A percentile compares a stretch with the other conserved stretches of the same genome.
These are phyloP conservation scores for Diaporthe longicolla DNA, from an alignment of 2,329 filamentous ascomycete genomes.

Conservation along the genomic window DNA sequence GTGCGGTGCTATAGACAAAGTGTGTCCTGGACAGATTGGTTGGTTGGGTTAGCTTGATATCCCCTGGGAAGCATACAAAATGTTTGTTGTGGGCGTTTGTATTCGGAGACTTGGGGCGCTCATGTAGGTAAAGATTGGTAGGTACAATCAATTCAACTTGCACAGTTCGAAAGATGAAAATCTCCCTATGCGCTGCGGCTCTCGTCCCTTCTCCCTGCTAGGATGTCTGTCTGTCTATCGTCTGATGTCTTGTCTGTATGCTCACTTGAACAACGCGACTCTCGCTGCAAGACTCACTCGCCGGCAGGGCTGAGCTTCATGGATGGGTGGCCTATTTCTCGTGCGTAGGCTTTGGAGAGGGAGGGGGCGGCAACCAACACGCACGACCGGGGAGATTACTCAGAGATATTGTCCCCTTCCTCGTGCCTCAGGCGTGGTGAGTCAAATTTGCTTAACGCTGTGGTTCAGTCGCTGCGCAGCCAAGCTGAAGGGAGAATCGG, in stretches of 20 bases:
- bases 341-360: neutral
- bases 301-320: neutral
- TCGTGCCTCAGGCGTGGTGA: neutral
- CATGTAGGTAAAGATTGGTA: neutral
- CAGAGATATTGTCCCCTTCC: neutral
- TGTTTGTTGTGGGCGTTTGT: slow-evolving; percentile 6
- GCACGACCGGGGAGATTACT: neutral
- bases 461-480: slow-evolving; percentile 8
- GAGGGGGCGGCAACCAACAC: neutral
- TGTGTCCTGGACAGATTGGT: slow-evolving; percentile 4
- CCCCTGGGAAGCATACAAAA: slow-evolving; percentile 6
- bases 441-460: slow-evolving; percentile 1
- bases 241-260: neutral
- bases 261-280: too few relatives aligned
- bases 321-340: neutral
- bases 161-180: neutral
- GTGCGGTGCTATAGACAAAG: neutral
- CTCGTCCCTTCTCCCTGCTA: neutral
- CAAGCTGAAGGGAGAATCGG: too few relatives aligned
- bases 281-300: neutral
- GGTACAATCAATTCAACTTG: neutral
- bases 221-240: neutral
- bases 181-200: neutral
- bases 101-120: neutral
- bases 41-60: slow-evolving; percentile 13